phyloP scores from a whole-genome alignment of 164 flowering plant species.

The Pachysandra terminalis region DNA sequence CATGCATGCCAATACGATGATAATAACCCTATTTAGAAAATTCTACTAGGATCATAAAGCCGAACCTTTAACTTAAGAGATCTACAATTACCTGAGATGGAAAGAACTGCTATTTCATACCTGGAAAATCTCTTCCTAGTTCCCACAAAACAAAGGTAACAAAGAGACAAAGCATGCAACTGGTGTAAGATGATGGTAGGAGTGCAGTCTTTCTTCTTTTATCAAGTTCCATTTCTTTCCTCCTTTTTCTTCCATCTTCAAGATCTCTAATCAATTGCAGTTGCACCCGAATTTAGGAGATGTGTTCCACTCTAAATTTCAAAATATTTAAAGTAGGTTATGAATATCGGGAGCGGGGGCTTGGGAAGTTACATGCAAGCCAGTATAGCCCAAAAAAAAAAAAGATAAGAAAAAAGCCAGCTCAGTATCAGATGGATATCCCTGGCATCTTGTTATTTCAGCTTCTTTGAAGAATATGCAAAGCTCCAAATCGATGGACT shows the following conservation, averaged over 20 bases:
- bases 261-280: neutral
- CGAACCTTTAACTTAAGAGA: neutral
- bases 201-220: neutral
- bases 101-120: neutral
- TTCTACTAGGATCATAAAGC: neutral
- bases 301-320: neutral
- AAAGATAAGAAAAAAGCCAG: neutral
- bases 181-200: neutral
- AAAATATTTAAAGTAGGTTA: too few relatives aligned
- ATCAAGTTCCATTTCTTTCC: neutral
- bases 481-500: neutral
- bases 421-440: neutral
- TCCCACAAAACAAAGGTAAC: neutral
- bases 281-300: neutral
- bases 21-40: neutral
- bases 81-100: neutral
- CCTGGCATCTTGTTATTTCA: neutral
- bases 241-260: slow-evolving; percentile 1
- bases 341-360: neutral
- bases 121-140: neutral
- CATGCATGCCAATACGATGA: too few relatives aligned
- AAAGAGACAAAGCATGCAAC: slow-evolving; percentile 1
- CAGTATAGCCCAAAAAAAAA: too few relatives aligned
- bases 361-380: neutral
- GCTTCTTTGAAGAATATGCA: neutral